Conservation (phyloP, 257 asterid genomes). For the Paulownia fortunei region DNA sequence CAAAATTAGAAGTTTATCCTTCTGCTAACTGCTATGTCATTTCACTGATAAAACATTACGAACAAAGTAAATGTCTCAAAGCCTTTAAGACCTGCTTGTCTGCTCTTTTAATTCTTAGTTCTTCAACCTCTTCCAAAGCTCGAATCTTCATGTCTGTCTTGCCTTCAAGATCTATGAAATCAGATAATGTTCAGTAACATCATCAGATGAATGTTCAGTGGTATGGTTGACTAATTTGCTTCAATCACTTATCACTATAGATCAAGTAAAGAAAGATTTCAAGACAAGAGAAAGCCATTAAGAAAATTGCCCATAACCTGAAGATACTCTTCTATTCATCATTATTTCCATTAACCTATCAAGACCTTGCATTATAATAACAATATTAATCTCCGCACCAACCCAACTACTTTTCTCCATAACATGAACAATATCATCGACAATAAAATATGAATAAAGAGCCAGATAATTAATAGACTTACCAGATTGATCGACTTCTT, state of each 20-base stretch:
- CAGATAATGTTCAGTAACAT: constrained; percentile 18
- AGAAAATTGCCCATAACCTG: background rate
- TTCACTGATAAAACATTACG: constrained; percentile 4
- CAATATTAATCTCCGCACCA: background rate
- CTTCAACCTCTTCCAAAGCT: constrained; percentile 88
- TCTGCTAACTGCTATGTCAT: constrained; percentile 3
- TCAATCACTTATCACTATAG: background rate
- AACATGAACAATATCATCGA: background rate
- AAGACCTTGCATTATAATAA: background rate
- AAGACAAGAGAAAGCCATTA: background rate
- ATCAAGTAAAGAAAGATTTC: background rate
- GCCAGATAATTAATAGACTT: constrained; percentile 25
- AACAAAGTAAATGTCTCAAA: constrained; percentile 9
- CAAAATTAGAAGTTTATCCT: constrained; percentile 29
- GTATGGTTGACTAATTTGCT: background rate
- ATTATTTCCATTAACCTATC: background rate
- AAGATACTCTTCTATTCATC: background rate
- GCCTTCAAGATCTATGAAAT: constrained; percentile 84
- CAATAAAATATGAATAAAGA: background rate
- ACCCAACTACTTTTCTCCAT: background rate
- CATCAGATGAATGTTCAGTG: constrained; percentile 14
- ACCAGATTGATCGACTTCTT: constrained; percentile 84
- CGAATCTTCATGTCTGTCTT: constrained; percentile 93
- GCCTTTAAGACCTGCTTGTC: constrained; percentile 78
- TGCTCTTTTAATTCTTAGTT: constrained; percentile 86